Conservation (phyloP, 371 early-diverging fungal genomes). For the Lichtheimia hyalospora region DNA sequence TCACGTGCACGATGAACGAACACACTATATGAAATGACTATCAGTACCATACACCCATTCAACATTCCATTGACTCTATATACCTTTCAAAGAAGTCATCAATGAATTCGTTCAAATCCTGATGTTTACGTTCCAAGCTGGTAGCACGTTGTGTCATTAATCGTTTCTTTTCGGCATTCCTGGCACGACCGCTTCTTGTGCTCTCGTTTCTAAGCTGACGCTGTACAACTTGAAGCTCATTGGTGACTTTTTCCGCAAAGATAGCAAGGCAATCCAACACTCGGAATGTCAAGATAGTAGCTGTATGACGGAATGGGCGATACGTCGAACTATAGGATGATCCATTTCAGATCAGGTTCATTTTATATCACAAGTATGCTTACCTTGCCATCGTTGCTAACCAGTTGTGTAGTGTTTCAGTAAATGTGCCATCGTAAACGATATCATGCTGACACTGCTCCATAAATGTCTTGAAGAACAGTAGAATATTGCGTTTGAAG, state of each 20-base stretch:
- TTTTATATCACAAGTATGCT: not conserved
- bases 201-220: constrained; percentile 60
- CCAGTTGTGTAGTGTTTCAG: constrained; percentile 56
- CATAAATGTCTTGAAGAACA: constrained; percentile 62
- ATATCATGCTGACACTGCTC: constrained; percentile 59
- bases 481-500: constrained; percentile 55
- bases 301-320: constrained; percentile 90
- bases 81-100: constrained; percentile 67
- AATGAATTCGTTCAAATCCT: constrained; percentile 46
- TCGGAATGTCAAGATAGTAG: constrained; percentile 70
- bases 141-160: constrained; percentile 19
- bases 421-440: constrained; percentile 61
- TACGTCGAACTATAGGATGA: constrained; percentile 61
- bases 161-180: constrained; percentile 15
- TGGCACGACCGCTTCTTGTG: constrained; percentile 15
- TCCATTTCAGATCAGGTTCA: not conserved
- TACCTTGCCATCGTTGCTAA: constrained; percentile 57
- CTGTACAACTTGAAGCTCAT: constrained; percentile 58
- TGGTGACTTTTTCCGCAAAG: constrained; percentile 54
- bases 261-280: constrained; percentile 60
- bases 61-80: not conserved
- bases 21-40: constrained; percentile 45
- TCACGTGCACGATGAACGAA: constrained; percentile 92
- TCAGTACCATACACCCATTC: not conserved
- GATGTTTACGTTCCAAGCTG: constrained; percentile 18